Evolutionary conservation across 345 rosid genomes (phyloP), one percentile per base, ranked within the genome.

Genomic region (Eucalyptus melliodora): DNA sequence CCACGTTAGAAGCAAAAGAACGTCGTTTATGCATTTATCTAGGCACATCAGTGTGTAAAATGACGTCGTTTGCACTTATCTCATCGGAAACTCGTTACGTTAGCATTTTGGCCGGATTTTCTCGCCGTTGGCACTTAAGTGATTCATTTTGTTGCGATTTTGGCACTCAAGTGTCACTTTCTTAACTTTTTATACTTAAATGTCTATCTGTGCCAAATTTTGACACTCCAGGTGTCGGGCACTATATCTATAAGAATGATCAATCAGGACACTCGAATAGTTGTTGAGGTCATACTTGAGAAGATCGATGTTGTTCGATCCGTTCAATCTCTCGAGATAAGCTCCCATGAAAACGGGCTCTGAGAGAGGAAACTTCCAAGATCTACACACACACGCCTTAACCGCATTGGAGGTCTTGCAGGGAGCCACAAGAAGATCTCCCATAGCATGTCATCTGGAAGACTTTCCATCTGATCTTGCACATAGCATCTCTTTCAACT

Each of bases 1-100:
- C 15, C 15, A 49, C 50, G 4, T 49, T 12, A 49, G 50, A 49
- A 49, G 50, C 5, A 49, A 49, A 49, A 49, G 0, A 12, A 49
- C 5, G 15, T 12, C 2, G 0, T 49, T 49, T 49, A 4, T 49
- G 50, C 50, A 49, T 49, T 49, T 49, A 49, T 4, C 15, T 12
- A 49, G 15, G 15, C 50, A 49, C 15, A 4, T 12, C 50, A 4
- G 15, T 4, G 5, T 12, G 50, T 49, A 49, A 49, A 49, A n/a
- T 49, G 5, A 49, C 1, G 15, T 49, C 5, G 15, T 49, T 49
- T 49, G 5, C 50, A 4, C 50, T 49, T 49, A 49, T 1, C 15
- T 49, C 1, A 5, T 49, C 0, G 5, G 2, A 49, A 49, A 49
- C 4, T 49, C 4, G 5, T 1, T 5, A 49, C 2, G 50, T 49